Percentiles rank a stretch among this genome's conserved stretches.
Evolutionary conservation across 208 protist genomes (phyloP).

Genomic region (Crithidia bombi): DNA sequence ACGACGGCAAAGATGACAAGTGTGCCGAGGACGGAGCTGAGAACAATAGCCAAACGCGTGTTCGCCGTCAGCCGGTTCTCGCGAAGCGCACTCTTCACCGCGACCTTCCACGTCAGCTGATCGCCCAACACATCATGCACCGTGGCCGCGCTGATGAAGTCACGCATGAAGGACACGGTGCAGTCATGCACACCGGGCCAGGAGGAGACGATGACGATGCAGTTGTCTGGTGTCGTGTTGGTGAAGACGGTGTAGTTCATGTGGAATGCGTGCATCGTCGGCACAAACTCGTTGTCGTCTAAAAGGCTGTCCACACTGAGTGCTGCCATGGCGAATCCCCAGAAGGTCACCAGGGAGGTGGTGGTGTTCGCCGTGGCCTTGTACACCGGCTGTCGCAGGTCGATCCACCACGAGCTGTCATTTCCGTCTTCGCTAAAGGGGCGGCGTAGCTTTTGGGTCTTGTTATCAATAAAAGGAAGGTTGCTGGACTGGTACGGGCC

Average conservation of each 20-base stretch:
- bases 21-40: conserved; percentile 36
- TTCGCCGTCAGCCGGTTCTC: conserved; percentile 16
- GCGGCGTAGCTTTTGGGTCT: background rate
- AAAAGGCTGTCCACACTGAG: conserved; percentile 49
- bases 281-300: conserved; percentile 4
- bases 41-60: conserved; percentile 29
- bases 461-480: background rate
- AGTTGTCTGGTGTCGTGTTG: background rate
- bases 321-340: conserved; percentile 64
- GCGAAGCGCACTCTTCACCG: conserved; percentile 30
- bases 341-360: conserved; percentile 47
- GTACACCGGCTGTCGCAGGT: conserved; percentile 62
- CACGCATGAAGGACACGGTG: conserved; percentile 2
- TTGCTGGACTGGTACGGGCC: conserved; percentile 36
- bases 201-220: conserved; percentile 26
- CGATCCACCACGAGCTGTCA: conserved; percentile 38
- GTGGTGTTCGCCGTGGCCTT: conserved; percentile 26
- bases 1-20: conserved; percentile 35
- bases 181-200: conserved; percentile 8
- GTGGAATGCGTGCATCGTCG: conserved; percentile 7
- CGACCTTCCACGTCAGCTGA: conserved; percentile 34
- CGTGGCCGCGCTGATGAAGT: conserved; percentile 24
- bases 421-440: background rate
- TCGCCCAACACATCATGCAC: conserved; percentile 33
- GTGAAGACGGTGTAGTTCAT: conserved; percentile 36